phyloP scores from a whole-genome alignment of 108 stramenopile species.

The Skeletonema marinoi region DNA sequence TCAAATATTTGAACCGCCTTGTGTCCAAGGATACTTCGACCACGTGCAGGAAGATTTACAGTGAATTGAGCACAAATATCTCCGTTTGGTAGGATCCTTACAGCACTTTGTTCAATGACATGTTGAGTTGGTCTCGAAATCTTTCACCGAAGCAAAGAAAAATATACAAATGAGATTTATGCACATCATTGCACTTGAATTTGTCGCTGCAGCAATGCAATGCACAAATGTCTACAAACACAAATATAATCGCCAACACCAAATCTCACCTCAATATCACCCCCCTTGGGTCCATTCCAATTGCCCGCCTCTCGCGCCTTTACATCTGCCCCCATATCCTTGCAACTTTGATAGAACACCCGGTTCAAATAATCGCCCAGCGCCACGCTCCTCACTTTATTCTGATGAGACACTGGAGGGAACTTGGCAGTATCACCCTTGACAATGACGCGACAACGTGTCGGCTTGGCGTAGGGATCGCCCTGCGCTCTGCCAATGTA shows the following conservation, averaged over 20 bases:
- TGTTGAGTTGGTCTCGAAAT: slow-evolving; percentile 88
- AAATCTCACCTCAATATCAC: slow-evolving; percentile 73
- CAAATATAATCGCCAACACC: not conserved
- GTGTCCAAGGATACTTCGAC: slow-evolving; percentile 85
- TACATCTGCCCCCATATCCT: slow-evolving; percentile 80
- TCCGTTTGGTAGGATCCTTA: slow-evolving; percentile 62
- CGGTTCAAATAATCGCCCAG: slow-evolving; percentile 87
- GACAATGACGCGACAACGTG: slow-evolving; percentile 82
- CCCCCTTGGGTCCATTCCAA: slow-evolving; percentile 69
- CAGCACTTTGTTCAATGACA: slow-evolving; percentile 89
- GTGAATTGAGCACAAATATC: slow-evolving; percentile 86
- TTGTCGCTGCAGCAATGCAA: not conserved
- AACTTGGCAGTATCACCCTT: slow-evolving; percentile 65
- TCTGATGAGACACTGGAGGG: slow-evolving; percentile 71
- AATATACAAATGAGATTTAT: not conserved
- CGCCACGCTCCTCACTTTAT: slow-evolving; percentile 71
- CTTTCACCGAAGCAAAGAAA: slow-evolving; percentile 13
- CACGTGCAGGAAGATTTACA: slow-evolving; percentile 92
- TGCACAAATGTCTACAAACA: not conserved
- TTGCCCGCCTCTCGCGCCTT: slow-evolving; percentile 33
- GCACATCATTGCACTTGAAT: not conserved
- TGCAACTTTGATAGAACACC: slow-evolving; percentile 56
- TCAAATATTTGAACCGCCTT: slow-evolving; percentile 82
- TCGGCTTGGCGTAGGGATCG: slow-evolving; percentile 95
- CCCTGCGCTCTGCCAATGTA: slow-evolving; percentile 84